Percentiles rank a stretch among this genome's conserved stretches.
Evolutionary conservation across 192 early-diverging fungal genomes (phyloP).

Genomic region (Tieghemiomyces parasiticus): DNA sequence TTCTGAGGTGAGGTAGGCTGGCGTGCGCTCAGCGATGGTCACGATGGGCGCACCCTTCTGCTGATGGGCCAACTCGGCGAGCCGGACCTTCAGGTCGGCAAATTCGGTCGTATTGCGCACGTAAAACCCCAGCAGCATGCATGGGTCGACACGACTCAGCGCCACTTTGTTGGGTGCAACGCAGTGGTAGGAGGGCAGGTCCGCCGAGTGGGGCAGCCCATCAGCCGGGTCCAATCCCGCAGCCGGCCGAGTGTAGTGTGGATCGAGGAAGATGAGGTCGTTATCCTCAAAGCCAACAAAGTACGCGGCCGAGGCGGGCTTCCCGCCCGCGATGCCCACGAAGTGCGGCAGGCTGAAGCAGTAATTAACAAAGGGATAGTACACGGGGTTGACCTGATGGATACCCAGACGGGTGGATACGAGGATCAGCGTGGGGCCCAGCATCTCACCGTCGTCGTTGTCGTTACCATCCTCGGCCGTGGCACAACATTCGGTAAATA

Average conservation of each 20-base stretch:
- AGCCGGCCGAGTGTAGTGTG: constrained; percentile 68
- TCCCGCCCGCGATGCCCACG: constrained; percentile 87
- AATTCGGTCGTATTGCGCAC: constrained; percentile 42
- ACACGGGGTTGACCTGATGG: constrained; percentile 74
- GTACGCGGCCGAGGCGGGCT: constrained; percentile 88
- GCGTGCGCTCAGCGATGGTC: constrained; percentile 44
- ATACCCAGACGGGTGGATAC: constrained; percentile 83
- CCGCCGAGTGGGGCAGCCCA: constrained; percentile 21
- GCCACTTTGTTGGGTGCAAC: constrained; percentile 51
- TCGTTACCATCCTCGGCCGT: neutral
- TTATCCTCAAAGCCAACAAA: constrained; percentile 78
- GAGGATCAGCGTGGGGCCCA: constrained; percentile 54
- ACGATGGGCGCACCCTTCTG: constrained; percentile 35
- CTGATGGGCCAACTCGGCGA: constrained; percentile 21
- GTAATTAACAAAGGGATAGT: constrained; percentile 45
- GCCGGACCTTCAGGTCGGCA: constrained; percentile 36
- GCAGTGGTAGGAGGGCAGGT: constrained; percentile 75
- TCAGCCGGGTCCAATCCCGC: constrained; percentile 16
- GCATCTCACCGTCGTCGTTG: neutral
- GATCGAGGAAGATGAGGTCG: constrained; percentile 77
- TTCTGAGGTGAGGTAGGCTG: constrained; percentile 29
- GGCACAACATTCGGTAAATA: neutral
- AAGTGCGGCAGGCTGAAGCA: constrained; percentile 65
- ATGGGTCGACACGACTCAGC: constrained; percentile 75
- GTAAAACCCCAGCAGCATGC: constrained; percentile 87